Base-by-base conservation (phyloP, 2,329 filamentous ascomycete species). In the Arachnopeziza araneosa region DNA sequence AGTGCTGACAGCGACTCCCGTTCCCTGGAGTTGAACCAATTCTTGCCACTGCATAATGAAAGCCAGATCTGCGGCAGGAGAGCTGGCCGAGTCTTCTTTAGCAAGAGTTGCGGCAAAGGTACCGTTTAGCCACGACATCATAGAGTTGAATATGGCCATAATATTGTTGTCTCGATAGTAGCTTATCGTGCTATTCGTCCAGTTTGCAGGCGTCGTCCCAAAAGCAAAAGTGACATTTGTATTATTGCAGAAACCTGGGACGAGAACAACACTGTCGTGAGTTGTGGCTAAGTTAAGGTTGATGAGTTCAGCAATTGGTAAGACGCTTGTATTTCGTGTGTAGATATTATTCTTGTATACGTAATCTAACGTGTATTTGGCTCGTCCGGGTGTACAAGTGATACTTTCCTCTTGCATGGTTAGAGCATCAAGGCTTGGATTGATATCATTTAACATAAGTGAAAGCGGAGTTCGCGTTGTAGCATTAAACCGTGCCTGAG, bases 91-190 rank as follows among this genome's bases (percentile, higher is more conserved):
- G n/a, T n/a, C n/a, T n/a, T n/a, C n/a, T n/a, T n/a, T n/a, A n/a
- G n/a, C n/a, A n/a, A n/a, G n/a, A n/a, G n/a, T n/a, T n/a, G 58
- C 64, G 19, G 23, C 14, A 44, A 63, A 60, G 4, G 30, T 24
- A 7, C 61, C 64, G 4, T 56, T 32, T 2, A 66, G 8, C 53
- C 52, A 62, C 10, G 32, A 60, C 36, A 61, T 50, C 55, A 66
- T 55, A 2, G 59, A 24, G 22, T 51, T 51, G 14, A 58, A n/a
- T n/a, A n/a, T 30, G 9, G 67, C 61, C 0, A 53, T 21, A 48
- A 64, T 62, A 24, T 68, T 64, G 1, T 36, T 52, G 50, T 67
- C 65, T 0, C 65, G 52, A 17, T 66, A 68, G 23, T 52, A 60
- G 2, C 44, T 49, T 12, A 60, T 49, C 1, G 64, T 50, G 8